A percentile compares a stretch with the other conserved stretches of the same genome.
Conservation (phyloP, 768 basidiomycete genomes). For the Guyanaporus albipodus region DNA sequence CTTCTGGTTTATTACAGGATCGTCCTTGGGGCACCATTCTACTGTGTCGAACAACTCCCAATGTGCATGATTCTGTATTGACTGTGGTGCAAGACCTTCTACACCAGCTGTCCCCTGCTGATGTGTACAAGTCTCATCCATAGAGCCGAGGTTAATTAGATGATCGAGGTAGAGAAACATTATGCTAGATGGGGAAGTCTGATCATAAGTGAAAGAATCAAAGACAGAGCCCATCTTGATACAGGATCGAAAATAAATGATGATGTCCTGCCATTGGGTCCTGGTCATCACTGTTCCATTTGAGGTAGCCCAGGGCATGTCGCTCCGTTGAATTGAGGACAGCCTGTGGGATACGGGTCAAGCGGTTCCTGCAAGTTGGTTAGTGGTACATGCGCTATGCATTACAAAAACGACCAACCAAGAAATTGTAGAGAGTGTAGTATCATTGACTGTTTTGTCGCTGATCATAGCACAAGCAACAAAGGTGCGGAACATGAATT, state of each 20-base stretch:
- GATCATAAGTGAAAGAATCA: slow-evolving; percentile 23
- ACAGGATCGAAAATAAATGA: slow-evolving; percentile 20
- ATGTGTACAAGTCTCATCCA: background rate
- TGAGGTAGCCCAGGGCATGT: slow-evolving; percentile 14
- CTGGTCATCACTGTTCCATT: slow-evolving; percentile 24
- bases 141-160: slow-evolving; percentile 11
- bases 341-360: slow-evolving; percentile 19
- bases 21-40: slow-evolving; percentile 31
- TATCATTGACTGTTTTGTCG: slow-evolving; percentile 34
- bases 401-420: slow-evolving; percentile 22
- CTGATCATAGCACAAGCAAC: slow-evolving; percentile 34
- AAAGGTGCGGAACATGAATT: slow-evolving; percentile 35
- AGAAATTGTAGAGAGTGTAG: slow-evolving; percentile 25
- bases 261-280: slow-evolving; percentile 21
- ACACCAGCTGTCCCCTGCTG: background rate
- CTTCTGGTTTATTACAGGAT: slow-evolving; percentile 29
- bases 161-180: slow-evolving; percentile 22
- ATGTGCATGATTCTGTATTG: slow-evolving; percentile 5
- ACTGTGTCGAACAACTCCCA: slow-evolving; percentile 10
- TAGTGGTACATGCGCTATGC: background rate
- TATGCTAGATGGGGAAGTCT: slow-evolving; percentile 9
- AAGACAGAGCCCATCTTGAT: slow-evolving; percentile 25
- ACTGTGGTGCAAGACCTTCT: slow-evolving; percentile 15
- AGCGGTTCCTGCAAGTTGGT: slow-evolving; percentile 18
- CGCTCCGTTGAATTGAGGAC: slow-evolving; percentile 25